These are phyloP conservation scores for Podaxis sp. DNA, from an alignment of 768 basidiomycete genomes.

Conservation along the genomic window DNA sequence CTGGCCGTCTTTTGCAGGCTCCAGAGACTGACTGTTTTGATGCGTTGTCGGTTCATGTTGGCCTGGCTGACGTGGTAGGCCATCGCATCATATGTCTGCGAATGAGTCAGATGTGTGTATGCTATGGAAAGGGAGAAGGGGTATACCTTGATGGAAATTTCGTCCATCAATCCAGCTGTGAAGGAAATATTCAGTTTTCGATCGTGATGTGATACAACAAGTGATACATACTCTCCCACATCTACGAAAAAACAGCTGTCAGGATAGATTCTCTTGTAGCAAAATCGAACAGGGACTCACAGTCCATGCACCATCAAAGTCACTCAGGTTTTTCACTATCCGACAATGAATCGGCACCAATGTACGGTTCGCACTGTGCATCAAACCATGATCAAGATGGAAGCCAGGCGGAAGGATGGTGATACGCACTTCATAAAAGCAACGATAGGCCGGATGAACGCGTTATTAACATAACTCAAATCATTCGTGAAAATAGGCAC, in stretches of 20 bases:
- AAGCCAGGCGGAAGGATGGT: not conserved
- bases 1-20: constrained; percentile 91
- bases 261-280: not conserved
- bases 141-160: constrained; percentile 78
- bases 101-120: constrained; percentile 6
- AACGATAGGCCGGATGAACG: constrained; percentile 92
- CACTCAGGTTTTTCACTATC: constrained; percentile 75
- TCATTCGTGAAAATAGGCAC: constrained; percentile 91
- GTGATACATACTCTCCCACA: constrained; percentile 82
- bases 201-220: not conserved
- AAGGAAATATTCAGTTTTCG: constrained; percentile 19
- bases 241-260: constrained; percentile 40
- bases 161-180: constrained; percentile 89
- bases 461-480: constrained; percentile 88
- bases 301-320: constrained; percentile 98
- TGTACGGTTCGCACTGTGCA: constrained; percentile 82
- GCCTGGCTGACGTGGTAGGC: constrained; percentile 93
- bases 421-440: constrained; percentile 92
- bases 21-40: constrained; percentile 92
- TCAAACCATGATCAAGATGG: constrained; percentile 6
- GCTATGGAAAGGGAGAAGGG: not conserved
- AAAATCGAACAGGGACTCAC: constrained; percentile 43
- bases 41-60: constrained; percentile 80
- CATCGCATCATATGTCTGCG: constrained; percentile 88
- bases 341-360: constrained; percentile 92